Evolutionary conservation across 805 yeast species (phyloP), one percentile per base, ranked within the genome.

Genomic region (Wickerhamomyces bisporus): DNA sequence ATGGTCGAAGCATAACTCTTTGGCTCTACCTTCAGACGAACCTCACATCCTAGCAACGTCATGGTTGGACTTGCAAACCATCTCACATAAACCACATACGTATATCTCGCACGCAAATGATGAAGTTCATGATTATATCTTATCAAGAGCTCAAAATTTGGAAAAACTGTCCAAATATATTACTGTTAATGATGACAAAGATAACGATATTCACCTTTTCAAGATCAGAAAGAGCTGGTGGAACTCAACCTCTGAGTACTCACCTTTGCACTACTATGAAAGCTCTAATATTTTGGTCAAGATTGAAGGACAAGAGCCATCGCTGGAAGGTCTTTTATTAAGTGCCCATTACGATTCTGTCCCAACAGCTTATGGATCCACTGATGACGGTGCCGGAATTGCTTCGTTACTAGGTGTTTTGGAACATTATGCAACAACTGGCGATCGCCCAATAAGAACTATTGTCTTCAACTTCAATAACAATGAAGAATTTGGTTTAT

Each of bases 331-430:
- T 1, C 58, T 88, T 4, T 61, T 88, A 30, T 56, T 89, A 3
- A 81, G 93, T 49, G 88, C 96, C 5, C 97, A 89, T 62, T 89
- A 66, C 52, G 97, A 88, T 62, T 77, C 91, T 7, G 96, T 88
- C 7, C 94, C 96, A 16, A 77, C 94, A 3, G 79, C 87, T 5
- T 77, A 66, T 49, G 97, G 97, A 23, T 78, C 93, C 2, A 89
- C 96, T 2, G 97, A 89, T 57, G 96, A 87, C 54, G 96, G 96
- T 1, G 79, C 80, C 65, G 96, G 96, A 8, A 70, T 86, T 42
- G 95, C 88, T 1, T 72, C 93, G 9, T 65, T 88, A 70, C 62
- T 88, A 34, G 94, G 88, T 2, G 64, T 85, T 3, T 61, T 88
- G 41, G 70, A 77, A 29, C 61, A 75, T 49, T 74, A 65, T 47